phyloP scores from a whole-genome alignment of 2,329 filamentous ascomycete genomes.

The Paraconiothyrium sp. region DNA sequence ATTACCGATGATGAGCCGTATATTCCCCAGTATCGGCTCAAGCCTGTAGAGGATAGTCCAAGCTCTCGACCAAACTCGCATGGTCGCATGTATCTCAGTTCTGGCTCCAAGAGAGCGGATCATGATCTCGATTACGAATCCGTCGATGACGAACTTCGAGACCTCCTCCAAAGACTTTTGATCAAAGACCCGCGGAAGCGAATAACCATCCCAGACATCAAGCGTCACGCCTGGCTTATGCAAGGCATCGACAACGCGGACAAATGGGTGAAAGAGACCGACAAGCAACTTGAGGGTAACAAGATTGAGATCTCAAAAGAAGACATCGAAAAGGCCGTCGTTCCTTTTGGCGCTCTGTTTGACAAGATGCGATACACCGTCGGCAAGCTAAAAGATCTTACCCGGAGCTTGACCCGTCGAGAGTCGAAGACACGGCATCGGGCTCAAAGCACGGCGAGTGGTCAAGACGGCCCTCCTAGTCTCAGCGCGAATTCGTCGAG shows the following conservation, averaged over 20 bases:
- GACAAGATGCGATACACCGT: constrained; percentile 84
- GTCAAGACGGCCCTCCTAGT: constrained; percentile 63
- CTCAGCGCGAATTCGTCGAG: constrained; percentile 63
- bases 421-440: constrained; percentile 64
- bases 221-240: constrained; percentile 91
- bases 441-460: constrained; percentile 64
- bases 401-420: constrained; percentile 39
- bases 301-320: constrained; percentile 93
- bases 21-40: constrained; percentile 83
- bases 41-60: constrained; percentile 67
- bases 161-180: constrained; percentile 81
- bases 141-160: constrained; percentile 79
- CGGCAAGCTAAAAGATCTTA: constrained; percentile 54
- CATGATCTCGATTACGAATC: constrained; percentile 86
- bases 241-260: constrained; percentile 77
- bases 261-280: constrained; percentile 92
- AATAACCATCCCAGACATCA: constrained; percentile 90
- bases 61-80: constrained; percentile 58
- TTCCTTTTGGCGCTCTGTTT: constrained; percentile 79
- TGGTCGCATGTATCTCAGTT: constrained; percentile 60
- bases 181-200: constrained; percentile 89
- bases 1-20: constrained; percentile 94
- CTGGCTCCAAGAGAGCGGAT: constrained; percentile 74
- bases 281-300: constrained; percentile 77
- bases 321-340: constrained; percentile 89